Evolutionary conservation across 192 early-diverging fungal species (phyloP).

Genomic region (Backusella mclennaniae): DNA sequence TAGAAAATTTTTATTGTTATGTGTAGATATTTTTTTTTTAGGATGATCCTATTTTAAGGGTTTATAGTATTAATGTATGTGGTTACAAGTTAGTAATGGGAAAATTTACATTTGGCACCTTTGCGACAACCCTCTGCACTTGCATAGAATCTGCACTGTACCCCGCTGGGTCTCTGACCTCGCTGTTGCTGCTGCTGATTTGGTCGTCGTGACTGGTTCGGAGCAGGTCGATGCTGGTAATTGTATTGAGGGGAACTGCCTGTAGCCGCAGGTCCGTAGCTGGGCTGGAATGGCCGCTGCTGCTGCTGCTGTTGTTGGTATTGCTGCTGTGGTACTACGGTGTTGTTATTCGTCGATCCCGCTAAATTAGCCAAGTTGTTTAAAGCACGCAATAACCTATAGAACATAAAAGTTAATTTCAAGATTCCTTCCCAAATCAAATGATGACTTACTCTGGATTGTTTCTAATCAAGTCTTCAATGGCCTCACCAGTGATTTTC

Average conservation of each 20-base stretch:
- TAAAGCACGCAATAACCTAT: background rate
- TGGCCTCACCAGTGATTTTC: background rate
- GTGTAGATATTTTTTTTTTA: too few species aligned
- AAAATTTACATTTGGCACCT: background rate
- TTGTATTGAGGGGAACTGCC: background rate
- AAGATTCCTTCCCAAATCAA: background rate
- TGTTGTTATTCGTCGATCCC: background rate
- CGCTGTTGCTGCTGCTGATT: background rate
- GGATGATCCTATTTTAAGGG: too few species aligned
- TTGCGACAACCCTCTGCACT: background rate
- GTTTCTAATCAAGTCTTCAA: background rate
- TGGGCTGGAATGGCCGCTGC: background rate
- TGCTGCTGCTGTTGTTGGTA: background rate
- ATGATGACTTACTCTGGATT: slow-evolving; percentile 6
- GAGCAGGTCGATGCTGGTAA: background rate
- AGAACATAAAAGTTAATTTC: background rate
- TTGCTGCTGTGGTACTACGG: background rate
- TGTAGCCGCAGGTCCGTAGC: background rate
- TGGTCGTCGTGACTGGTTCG: background rate
- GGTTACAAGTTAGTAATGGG: background rate
- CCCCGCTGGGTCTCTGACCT: too few species aligned
- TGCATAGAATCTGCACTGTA: background rate
- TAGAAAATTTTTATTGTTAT: too few species aligned
- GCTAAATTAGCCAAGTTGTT: background rate
- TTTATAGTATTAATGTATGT: too few species aligned